Evolutionary conservation across 2,329 filamentous ascomycete genomes (phyloP), one percentile per base, ranked within the genome.

Genomic region (Lachnellula hyalina): DNA sequence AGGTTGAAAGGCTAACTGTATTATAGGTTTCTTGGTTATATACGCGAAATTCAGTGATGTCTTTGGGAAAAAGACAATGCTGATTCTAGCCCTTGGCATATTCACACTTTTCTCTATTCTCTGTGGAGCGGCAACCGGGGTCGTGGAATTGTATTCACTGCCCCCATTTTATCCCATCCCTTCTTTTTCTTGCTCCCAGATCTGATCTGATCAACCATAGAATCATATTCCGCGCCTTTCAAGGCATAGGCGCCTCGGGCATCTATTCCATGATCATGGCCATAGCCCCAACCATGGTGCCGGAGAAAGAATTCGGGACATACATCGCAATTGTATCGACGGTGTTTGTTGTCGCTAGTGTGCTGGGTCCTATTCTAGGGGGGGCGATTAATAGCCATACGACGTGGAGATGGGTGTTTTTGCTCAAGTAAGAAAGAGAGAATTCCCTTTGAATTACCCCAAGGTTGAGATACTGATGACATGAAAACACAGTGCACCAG

Each of bases 201-300:
- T 35, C 35, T 17, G 12, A 40, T 28, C 38, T 51, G 11, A 45
- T 19, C 28, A 36, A 38, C 25, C 3, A n/a, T 7, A 60, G 54
- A n/a, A 60, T 61, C 12, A 36, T 57, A 17, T 48, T 60, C 17
- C 53, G 59, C 19, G 59, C 57, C 3, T 52, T 61, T 19, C 61
- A 63, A 59, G 83, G 83, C 0, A 63, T 78, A 2, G 78, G 77
- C 0, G 73, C 68, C 1, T 75, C 74, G 3, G 77, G 77, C 0
- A 72, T 76, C 56, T 73, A 71, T 52, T 62, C 75, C 35, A 67
- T 81, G 8, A 68, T 72, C 2, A 73, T 75, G 32, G 74, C 79
- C 51, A 71, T 82, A 17, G 67, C 78, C 3, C 75, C 72, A 19
- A 77, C 80, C 48, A 65, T 81, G 11, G 73, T 80, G 0, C 74